Evolutionary conservation across 2,329 filamentous ascomycete genomes (phyloP), one percentile per base, ranked within the genome.

Genomic region (Lizonia empirigonia): DNA sequence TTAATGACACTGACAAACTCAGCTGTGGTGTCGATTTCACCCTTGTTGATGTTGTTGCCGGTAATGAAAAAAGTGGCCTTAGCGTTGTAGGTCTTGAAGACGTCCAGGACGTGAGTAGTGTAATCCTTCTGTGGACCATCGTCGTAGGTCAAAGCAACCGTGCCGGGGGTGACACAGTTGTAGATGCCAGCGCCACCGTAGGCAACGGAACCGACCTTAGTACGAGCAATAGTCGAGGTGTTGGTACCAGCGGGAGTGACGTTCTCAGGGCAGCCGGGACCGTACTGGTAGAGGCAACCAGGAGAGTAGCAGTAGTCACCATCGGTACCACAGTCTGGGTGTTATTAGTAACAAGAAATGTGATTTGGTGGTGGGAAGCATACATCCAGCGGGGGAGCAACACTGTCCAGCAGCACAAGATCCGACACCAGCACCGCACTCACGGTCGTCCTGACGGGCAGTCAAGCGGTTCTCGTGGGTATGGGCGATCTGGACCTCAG

Each of bases 11-110:
- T 71, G 9, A 71, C 66, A 64, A 79, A 80, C 55, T 71, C 71
- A 9, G 75, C 72, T 13, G 72, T 74, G 46, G 79, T 75, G 55
- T 85, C 82, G 58, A 85, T 84, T 58, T 77, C 67, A 29, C 81
- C 81, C 68, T 83, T 84, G 58, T 77, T 77, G 30, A 80, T 74
- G 69, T 82, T 83, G 68, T 78, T 82, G 5, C 82, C 82, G 7
- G 79, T 83, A 54, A 88, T 77, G 69, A 88, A 88, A 68, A 89
- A 89, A 2, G 86, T 89, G 1, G 84, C 86, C 57, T 83, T 85
- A 12, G 83, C 85, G 22, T 80, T 74, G 63, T 86, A 85, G 20
- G 73, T 76, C 52, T 79, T 77, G 36, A 89, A 77, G 45, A 86
- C 76, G 61, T 88, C 82, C 10, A 88, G 76, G 10, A 89, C 77